phyloP scores from a whole-genome alignment of 768 basidiomycete genomes.

The Mycena rebaudengoi region DNA sequence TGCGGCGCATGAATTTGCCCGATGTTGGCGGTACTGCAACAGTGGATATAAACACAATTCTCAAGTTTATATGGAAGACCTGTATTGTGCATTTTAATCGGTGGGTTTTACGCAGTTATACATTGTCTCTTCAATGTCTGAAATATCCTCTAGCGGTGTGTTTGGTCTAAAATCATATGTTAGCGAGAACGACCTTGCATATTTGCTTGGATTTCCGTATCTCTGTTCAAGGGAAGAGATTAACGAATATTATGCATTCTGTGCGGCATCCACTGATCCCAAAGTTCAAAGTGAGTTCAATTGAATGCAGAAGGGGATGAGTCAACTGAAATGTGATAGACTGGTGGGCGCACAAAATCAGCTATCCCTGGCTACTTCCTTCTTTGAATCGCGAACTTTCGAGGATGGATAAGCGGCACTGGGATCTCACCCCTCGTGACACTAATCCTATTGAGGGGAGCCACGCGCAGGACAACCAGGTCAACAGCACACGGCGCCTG shows the following conservation, averaged over 20 bases:
- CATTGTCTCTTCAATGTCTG: background rate
- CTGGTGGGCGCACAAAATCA: background rate
- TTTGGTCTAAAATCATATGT: background rate
- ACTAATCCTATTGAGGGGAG: background rate
- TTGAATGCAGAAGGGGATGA: background rate
- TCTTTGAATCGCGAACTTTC: background rate
- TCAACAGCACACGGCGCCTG: too few species aligned
- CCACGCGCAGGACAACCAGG: too few species aligned
- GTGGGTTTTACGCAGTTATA: background rate
- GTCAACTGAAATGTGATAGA: background rate
- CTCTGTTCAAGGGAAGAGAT: background rate
- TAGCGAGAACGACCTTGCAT: background rate
- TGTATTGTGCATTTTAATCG: background rate
- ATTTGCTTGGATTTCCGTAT: background rate
- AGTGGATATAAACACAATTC: background rate
- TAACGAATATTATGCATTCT: too few species aligned
- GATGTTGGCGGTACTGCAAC: background rate
- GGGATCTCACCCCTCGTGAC: background rate
- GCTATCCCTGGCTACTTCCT: background rate
- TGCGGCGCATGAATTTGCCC: background rate
- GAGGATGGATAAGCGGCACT: too few species aligned
- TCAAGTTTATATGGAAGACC: background rate
- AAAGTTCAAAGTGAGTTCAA: background rate
- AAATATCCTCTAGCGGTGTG: background rate
- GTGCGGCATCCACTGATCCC: too few species aligned